Evolutionary conservation across 345 rosid genomes (phyloP).

Genomic region (Ailanthus altissimus): DNA sequence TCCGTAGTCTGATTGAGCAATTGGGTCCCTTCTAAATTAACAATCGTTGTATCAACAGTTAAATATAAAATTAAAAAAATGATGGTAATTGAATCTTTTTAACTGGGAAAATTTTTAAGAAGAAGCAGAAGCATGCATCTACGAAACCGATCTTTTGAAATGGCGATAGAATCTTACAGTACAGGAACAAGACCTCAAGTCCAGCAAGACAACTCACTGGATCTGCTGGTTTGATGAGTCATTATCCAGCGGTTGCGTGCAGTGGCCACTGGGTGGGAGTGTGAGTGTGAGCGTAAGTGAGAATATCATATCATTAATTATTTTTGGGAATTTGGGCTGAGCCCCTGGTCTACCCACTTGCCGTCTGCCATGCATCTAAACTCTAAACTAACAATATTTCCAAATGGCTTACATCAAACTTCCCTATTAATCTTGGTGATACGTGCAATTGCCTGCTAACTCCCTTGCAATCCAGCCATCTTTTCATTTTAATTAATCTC

Average conservation of each 20-base stretch:
- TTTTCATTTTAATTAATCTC: background rate
- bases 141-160: too few relatives aligned
- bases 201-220: background rate
- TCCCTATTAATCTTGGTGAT: background rate
- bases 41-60: too few relatives aligned
- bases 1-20: too few relatives aligned
- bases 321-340: constrained; percentile 1
- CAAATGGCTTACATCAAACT: background rate
- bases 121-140: too few relatives aligned
- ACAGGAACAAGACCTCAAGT: background rate
- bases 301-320: too few relatives aligned
- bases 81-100: too few relatives aligned
- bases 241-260: background rate
- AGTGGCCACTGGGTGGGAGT: too few relatives aligned
- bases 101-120: too few relatives aligned
- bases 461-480: constrained; percentile 9
- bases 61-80: too few relatives aligned
- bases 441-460: constrained; percentile 33
- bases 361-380: background rate
- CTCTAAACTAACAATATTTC: background rate
- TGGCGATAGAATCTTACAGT: background rate
- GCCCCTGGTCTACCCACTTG: constrained; percentile 30
- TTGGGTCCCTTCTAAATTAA: too few relatives aligned
- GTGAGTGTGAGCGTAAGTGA: too few relatives aligned
- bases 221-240: background rate